phyloP scores from a whole-genome alignment of 169 alveolate genomes.

The Plasmodium malariae region DNA sequence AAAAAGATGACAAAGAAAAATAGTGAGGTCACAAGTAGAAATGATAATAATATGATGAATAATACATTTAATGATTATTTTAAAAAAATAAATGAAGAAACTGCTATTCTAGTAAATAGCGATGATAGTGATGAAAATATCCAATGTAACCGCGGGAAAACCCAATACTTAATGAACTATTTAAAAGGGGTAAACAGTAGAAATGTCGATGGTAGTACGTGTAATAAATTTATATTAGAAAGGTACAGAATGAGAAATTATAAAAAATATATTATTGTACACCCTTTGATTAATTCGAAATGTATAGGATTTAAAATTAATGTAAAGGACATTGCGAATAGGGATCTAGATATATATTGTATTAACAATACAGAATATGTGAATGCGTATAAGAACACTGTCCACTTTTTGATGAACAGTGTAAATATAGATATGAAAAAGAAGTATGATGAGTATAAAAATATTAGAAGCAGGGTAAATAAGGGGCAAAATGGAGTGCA shows the following conservation, averaged over 20 bases:
- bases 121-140: conserved; percentile 76
- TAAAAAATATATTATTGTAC: conserved; percentile 43
- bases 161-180: conserved; percentile 34
- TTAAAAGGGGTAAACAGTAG: conserved; percentile 39
- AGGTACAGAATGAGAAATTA: conserved; percentile 7
- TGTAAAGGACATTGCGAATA: conserved; percentile 40
- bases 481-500: neutral
- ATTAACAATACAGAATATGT: conserved; percentile 67
- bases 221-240: conserved; percentile 23
- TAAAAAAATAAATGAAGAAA: conserved; percentile 45
- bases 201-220: neutral
- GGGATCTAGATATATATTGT: conserved; percentile 66
- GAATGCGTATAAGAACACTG: conserved; percentile 61
- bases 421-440: conserved; percentile 34
- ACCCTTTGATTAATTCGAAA: conserved; percentile 71
- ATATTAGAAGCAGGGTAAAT: conserved; percentile 8
- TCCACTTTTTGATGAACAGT: conserved; percentile 41
- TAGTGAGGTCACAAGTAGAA: neutral
- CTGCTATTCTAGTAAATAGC: conserved; percentile 55
- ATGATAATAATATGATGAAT: neutral
- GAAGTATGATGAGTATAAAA: conserved; percentile 21
- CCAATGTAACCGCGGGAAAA: conserved; percentile 25
- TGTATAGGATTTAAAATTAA: conserved; percentile 69
- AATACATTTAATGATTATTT: conserved; percentile 41
- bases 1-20: neutral